Evolutionary conservation across 2,329 filamentous ascomycete genomes (phyloP).

Genomic region (Fusarium secorum): DNA sequence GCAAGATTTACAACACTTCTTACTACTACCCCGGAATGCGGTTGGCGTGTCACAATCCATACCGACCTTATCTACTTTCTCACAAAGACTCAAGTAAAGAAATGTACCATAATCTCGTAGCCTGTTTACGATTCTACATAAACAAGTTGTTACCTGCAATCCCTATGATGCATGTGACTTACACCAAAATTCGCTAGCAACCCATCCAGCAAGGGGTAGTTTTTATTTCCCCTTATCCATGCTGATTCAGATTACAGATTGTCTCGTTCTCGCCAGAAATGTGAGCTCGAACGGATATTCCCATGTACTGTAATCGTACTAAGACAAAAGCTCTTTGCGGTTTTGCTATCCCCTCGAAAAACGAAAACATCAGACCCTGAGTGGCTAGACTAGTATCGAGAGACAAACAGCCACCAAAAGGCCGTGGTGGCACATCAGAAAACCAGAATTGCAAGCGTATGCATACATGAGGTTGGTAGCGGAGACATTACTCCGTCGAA

Average conservation of each 20-base stretch:
- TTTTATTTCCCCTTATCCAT: background rate
- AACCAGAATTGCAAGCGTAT: slow-evolving; percentile 4
- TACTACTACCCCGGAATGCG: background rate
- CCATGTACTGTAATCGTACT: background rate
- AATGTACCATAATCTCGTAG: background rate
- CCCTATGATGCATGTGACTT: background rate
- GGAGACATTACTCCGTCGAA: slow-evolving; percentile 28
- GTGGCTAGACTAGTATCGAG: background rate
- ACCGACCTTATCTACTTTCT: background rate
- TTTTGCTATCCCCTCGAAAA: background rate
- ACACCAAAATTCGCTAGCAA: background rate
- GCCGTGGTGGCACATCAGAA: slow-evolving; percentile 9
- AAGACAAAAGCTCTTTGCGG: background rate
- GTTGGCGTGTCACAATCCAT: background rate
- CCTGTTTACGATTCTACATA: background rate
- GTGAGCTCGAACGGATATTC: slow-evolving; percentile 11
- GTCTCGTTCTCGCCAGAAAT: background rate
- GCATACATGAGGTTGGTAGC: background rate
- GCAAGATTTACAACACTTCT: background rate
- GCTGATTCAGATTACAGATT: background rate
- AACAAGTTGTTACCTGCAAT: background rate
- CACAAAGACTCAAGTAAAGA: background rate
- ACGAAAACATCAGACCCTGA: background rate
- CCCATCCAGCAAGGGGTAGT: background rate
- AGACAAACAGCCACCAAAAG: background rate